Conservation (phyloP, 345 rosid genomes). For the Euclidium syriacum region DNA sequence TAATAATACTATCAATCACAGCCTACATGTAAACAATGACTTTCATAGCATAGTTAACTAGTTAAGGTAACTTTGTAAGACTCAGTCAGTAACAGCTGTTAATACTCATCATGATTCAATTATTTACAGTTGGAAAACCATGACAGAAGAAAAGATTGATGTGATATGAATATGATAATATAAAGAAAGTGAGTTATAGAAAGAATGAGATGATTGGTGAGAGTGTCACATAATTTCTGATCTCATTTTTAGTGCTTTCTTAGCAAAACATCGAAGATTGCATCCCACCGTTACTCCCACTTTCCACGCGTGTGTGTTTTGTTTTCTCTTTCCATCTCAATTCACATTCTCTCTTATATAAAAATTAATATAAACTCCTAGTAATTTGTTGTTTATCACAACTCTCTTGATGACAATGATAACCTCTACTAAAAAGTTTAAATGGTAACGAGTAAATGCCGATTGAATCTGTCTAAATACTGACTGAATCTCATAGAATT, state of each 20-base stretch:
- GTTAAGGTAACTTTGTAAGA: slow-evolving; percentile 1
- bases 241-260: slow-evolving; percentile 31
- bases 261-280: slow-evolving; percentile 32
- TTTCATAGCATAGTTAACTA: neutral
- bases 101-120: slow-evolving; percentile 10
- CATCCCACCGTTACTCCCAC: slow-evolving; percentile 32
- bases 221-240: slow-evolving; percentile 20
- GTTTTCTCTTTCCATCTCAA: slow-evolving; percentile 10
- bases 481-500: too few relatives aligned
- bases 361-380: neutral
- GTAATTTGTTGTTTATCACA: too few relatives aligned
- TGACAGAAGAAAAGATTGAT: neutral
- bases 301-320: slow-evolving; percentile 34
- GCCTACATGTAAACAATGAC: neutral
- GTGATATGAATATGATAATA: slow-evolving; percentile 21
- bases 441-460: too few relatives aligned
- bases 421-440: too few relatives aligned
- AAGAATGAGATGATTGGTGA: slow-evolving; percentile 24
- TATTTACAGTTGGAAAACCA: neutral
- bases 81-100: neutral
- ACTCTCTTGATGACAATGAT: too few relatives aligned
- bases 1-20: too few relatives aligned
- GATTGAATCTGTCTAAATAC: too few relatives aligned
- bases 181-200: slow-evolving; percentile 21
- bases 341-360: neutral